phyloP scores from a whole-genome alignment of 768 basidiomycete species.

The Mycena amicta region DNA sequence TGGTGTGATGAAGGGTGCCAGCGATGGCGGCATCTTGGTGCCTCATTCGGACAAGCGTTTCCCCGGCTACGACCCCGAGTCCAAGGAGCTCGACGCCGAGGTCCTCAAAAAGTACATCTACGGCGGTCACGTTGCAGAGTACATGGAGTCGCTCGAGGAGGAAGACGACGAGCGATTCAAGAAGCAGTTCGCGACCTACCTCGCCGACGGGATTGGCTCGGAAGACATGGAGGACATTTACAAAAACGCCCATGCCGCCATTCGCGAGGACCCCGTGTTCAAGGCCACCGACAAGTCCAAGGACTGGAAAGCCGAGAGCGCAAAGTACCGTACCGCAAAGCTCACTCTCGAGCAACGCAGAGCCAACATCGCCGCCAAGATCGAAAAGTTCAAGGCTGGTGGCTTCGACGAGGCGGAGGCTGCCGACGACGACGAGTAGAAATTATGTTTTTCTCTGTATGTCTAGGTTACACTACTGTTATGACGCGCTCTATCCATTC shows the following conservation, averaged over 20 bases:
- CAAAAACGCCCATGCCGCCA: conserved; percentile 89
- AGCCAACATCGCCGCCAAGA: conserved; percentile 82
- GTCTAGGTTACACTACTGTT: conserved; percentile 10
- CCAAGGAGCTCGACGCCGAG: conserved; percentile 92
- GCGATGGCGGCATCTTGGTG: conserved; percentile 96
- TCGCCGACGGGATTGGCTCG: conserved; percentile 92
- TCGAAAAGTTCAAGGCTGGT: conserved; percentile 83
- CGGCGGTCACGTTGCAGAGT: conserved; percentile 97
- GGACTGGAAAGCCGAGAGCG: conserved; percentile 88
- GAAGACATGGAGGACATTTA: conserved; percentile 98
- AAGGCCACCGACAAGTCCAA: conserved; percentile 85
- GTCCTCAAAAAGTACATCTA: conserved; percentile 96
- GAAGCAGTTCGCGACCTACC: conserved; percentile 95
- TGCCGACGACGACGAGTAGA: conserved; percentile 59
- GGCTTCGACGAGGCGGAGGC: conserved; percentile 55
- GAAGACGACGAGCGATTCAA: conserved; percentile 99
- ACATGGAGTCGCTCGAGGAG: conserved; percentile 99
- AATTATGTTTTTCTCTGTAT: conserved; percentile 20
- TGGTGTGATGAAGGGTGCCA: conserved; percentile 98
- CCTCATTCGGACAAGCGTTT: conserved; percentile 98
- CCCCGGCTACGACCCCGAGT: conserved; percentile 94
- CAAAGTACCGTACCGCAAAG: conserved; percentile 68
- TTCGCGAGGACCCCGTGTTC: conserved; percentile 92
- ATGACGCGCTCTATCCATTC: conserved; percentile 31
- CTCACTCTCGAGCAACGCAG: conserved; percentile 80